phyloP scores from a whole-genome alignment of 164 flowering plant species.

The Pachysandra terminalis region DNA sequence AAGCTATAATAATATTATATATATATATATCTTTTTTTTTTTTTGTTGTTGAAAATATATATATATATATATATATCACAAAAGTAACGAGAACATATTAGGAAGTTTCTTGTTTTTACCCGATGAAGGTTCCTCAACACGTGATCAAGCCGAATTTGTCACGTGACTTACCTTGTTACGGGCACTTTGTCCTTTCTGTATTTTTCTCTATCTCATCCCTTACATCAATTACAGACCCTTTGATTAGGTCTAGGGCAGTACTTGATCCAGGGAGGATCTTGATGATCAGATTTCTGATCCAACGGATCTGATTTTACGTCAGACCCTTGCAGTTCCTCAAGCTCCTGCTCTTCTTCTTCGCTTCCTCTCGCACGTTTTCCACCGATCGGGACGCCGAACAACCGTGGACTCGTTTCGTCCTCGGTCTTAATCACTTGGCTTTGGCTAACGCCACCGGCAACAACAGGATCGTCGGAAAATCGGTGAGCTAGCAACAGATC shows the following conservation, averaged over 20 bases:
- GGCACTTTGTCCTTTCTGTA: neutral
- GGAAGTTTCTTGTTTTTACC: too few relatives aligned
- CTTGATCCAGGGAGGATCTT: constrained; percentile 39
- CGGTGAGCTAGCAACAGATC: constrained; percentile 43
- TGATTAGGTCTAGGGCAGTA: constrained; percentile 27
- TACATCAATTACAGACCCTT: constrained; percentile 37
- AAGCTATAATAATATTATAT: too few relatives aligned
- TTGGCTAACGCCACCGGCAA: constrained; percentile 8
- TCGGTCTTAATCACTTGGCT: constrained; percentile 13
- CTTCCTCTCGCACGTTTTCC: constrained; percentile 48
- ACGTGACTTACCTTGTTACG: constrained; percentile 13
- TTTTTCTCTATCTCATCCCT: too few relatives aligned
- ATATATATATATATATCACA: too few relatives aligned
- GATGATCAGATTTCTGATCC: constrained; percentile 28
- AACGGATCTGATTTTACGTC: constrained; percentile 55
- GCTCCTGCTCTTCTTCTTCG: constrained; percentile 25
- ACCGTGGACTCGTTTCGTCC: constrained; percentile 30
- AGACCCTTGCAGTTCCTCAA: constrained; percentile 15
- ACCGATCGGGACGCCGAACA: constrained; percentile 67
- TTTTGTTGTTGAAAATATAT: too few relatives aligned
- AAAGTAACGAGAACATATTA: too few relatives aligned
- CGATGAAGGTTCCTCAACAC: neutral
- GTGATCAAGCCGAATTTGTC: neutral
- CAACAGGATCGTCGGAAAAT: constrained; percentile 16
- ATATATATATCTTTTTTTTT: too few relatives aligned